Evolutionary conservation across 2,329 filamentous ascomycete species (phyloP).

Genomic region (Rhinocladiella mackenziei): DNA sequence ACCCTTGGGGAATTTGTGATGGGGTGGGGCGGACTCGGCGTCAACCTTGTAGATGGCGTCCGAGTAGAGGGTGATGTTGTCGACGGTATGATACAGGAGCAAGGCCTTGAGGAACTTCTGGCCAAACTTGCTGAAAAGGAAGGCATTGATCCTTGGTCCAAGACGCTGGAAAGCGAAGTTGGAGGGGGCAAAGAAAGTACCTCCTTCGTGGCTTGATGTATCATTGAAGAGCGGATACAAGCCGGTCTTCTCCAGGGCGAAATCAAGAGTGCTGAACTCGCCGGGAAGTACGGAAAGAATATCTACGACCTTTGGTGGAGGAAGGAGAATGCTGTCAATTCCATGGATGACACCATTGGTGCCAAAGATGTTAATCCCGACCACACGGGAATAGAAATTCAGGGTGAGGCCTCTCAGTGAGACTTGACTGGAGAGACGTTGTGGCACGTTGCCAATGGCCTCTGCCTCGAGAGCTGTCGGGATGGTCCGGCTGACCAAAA

Average conservation of each 20-base stretch:
- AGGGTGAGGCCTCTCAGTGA: conserved; percentile 61
- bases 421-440: conserved; percentile 68
- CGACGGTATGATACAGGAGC: conserved; percentile 72
- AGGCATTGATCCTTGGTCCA: conserved; percentile 69
- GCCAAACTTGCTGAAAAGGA: conserved; percentile 75
- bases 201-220: conserved; percentile 55
- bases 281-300: conserved; percentile 64
- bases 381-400: conserved; percentile 72
- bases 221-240: conserved; percentile 60
- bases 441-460: conserved; percentile 60
- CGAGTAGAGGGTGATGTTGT: conserved; percentile 73
- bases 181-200: conserved; percentile 74
- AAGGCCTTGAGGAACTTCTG: conserved; percentile 72
- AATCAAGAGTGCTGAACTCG: conserved; percentile 72
- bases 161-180: conserved; percentile 78
- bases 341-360: conserved; percentile 65
- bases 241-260: conserved; percentile 70
- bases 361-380: conserved; percentile 66
- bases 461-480: conserved; percentile 62
- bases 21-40: conserved; percentile 21
- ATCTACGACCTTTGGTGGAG: conserved; percentile 62
- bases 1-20: conserved; percentile 38
- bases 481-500: conserved; percentile 70
- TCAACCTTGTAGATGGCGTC: conserved; percentile 68
- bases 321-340: conserved; percentile 69